A percentile compares a stretch with the other conserved stretches of the same genome.
Conservation (phyloP, 805 yeast species). For the Maudiozyma pseudohumilis region DNA sequence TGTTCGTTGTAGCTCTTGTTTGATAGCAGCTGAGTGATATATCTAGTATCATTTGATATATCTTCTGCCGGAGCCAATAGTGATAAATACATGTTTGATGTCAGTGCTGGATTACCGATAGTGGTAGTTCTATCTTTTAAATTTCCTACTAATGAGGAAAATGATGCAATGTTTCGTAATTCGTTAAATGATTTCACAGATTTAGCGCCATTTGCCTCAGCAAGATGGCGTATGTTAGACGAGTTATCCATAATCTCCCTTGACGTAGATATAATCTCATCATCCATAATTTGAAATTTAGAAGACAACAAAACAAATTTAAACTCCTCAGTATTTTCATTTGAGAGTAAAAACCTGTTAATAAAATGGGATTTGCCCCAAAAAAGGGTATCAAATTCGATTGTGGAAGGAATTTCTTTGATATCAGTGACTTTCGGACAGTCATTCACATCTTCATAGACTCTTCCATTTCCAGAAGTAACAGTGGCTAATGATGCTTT, state of each 20-base stretch:
- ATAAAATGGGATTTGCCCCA: constrained; percentile 29
- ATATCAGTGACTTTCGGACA: neutral
- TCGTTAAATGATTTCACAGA: constrained; percentile 19
- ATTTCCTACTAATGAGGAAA: constrained; percentile 4
- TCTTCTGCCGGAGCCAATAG: constrained; percentile 2
- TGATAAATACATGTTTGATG: neutral
- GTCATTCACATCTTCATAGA: neutral
- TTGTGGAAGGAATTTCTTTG: constrained; percentile 4
- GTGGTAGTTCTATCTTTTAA: neutral
- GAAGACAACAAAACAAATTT: constrained; percentile 30
- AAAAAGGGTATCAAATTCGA: constrained; percentile 32
- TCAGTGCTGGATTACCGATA: neutral
- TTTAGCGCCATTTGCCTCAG: constrained; percentile 4
- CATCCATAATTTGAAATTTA: constrained; percentile 24
- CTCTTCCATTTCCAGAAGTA: constrained; percentile 1
- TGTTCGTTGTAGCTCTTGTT: constrained; percentile 13
- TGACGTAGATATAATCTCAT: constrained; percentile 20
- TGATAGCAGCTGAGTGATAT: neutral
- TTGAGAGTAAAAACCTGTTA: constrained; percentile 33
- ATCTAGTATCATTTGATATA: neutral
- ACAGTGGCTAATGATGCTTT: constrained; percentile 1
- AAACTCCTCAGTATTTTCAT: constrained; percentile 36
- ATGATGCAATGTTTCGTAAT: constrained; percentile 7
- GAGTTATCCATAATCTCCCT: constrained; percentile 15
- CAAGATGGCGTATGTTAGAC: neutral